A percentile compares a stretch with the other conserved stretches of the same genome.
These are phyloP conservation scores for Trichomonas tenax DNA, from an alignment of 208 protist species.

Conservation along the genomic window DNA sequence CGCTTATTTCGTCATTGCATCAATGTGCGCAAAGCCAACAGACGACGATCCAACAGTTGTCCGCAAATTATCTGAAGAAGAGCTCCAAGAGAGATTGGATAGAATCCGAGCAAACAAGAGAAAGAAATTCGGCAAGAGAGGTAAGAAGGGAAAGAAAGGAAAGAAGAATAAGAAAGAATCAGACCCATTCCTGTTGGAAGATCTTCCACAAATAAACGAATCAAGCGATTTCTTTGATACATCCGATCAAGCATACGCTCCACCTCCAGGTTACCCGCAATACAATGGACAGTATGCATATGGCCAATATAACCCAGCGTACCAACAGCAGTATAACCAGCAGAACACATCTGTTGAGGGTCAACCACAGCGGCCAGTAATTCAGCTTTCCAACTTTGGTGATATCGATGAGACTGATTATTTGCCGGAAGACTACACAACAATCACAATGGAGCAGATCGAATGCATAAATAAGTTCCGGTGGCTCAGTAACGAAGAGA, in stretches of 20 bases:
- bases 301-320: not conserved
- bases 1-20: not conserved
- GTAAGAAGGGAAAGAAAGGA: not conserved
- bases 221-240: not conserved
- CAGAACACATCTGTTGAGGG: not conserved
- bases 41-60: not conserved
- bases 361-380: not conserved
- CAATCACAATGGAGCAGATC: not conserved
- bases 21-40: not conserved
- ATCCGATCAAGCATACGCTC: not conserved
- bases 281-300: not conserved
- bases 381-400: not conserved
- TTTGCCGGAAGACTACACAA: not conserved
- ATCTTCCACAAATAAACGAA: not conserved
- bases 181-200: not conserved
- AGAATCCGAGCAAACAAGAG: not conserved
- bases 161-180: not conserved
- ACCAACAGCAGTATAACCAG: not conserved
- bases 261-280: not conserved
- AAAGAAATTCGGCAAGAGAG: not conserved
- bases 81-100: not conserved
- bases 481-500: not conserved
- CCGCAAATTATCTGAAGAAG: not conserved
- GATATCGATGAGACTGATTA: not conserved
- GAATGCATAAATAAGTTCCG: not conserved